A percentile compares a stretch with the other conserved stretches of the same genome.
phyloP scores from a whole-genome alignment of 805 yeast genomes.

The Zygotorulaspora danielsina region DNA sequence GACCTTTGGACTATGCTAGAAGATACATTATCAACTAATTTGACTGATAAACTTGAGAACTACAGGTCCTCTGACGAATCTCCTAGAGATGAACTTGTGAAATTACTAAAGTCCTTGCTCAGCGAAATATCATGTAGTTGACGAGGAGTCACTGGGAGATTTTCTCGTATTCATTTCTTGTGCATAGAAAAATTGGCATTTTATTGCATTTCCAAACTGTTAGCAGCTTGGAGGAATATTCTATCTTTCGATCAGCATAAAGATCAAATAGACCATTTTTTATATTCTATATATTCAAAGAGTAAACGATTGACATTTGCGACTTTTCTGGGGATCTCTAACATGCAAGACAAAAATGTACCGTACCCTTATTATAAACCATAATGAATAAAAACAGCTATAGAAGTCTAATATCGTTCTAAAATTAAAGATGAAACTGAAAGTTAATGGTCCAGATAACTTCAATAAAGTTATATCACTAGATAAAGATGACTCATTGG shows the following conservation, averaged over 20 bases:
- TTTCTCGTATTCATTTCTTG: not conserved
- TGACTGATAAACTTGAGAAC: not conserved
- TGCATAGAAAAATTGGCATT: too few species aligned
- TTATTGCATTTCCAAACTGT: not conserved
- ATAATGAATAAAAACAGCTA: too few species aligned
- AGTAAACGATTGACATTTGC: too few species aligned
- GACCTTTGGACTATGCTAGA: not conserved
- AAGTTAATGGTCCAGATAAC: constrained; percentile 30
- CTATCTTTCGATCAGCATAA: too few species aligned
- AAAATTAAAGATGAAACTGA: constrained; percentile 37
- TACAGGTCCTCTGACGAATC: not conserved
- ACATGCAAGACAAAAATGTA: too few species aligned
- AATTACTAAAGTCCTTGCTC: not conserved
- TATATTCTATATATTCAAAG: too few species aligned
- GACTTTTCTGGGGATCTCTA: too few species aligned
- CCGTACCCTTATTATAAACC: too few species aligned
- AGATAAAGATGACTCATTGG: constrained; percentile 37
- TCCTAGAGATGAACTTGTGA: not conserved
- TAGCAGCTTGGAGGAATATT: not conserved
- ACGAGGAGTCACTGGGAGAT: not conserved
- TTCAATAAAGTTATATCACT: constrained; percentile 36
- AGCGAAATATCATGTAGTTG: not conserved
- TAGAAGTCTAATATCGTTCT: too few species aligned
- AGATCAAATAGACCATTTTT: too few species aligned
- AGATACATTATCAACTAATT: not conserved